Conservation (phyloP, 2,329 filamentous ascomycete genomes). For the Phyllosticta citriasiana region DNA sequence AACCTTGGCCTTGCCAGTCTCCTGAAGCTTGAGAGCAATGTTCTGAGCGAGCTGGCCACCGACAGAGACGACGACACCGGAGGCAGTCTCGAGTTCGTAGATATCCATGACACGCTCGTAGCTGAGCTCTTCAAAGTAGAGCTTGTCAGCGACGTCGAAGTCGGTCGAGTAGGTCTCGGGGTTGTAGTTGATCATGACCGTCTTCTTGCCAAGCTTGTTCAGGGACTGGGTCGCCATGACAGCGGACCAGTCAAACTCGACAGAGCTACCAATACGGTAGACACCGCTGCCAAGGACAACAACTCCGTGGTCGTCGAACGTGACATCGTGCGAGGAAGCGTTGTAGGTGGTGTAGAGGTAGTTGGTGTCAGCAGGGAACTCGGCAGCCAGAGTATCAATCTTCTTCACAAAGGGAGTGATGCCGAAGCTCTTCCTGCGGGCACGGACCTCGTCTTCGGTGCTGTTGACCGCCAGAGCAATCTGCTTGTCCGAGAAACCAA, state of each 20-base stretch:
- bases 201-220: constrained; percentile 85
- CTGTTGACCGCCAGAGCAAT: constrained; percentile 78
- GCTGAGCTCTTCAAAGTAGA: constrained; percentile 95
- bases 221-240: constrained; percentile 81
- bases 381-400: constrained; percentile 93
- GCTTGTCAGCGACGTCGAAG: constrained; percentile 76
- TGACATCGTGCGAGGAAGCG: constrained; percentile 83
- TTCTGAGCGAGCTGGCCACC: constrained; percentile 96
- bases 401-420: constrained; percentile 96
- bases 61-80: constrained; percentile 86
- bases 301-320: constrained; percentile 84
- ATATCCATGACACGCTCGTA: constrained; percentile 99
- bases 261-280: constrained; percentile 93
- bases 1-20: constrained; percentile 79
- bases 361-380: constrained; percentile 92
- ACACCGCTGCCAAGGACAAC: constrained; percentile 89
- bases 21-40: constrained; percentile 88
- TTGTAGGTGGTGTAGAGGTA: constrained; percentile 98
- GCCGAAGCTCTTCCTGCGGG: constrained; percentile 71
- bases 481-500: constrained; percentile 95
- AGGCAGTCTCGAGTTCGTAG: constrained; percentile 80
- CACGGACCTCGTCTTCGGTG: constrained; percentile 82
- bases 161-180: constrained; percentile 77
- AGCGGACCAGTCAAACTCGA: constrained; percentile 98
- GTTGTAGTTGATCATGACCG: constrained; percentile 92